Base-by-base conservation (phyloP, 108 stramenopile species). In the Bacterosira constricta region DNA sequence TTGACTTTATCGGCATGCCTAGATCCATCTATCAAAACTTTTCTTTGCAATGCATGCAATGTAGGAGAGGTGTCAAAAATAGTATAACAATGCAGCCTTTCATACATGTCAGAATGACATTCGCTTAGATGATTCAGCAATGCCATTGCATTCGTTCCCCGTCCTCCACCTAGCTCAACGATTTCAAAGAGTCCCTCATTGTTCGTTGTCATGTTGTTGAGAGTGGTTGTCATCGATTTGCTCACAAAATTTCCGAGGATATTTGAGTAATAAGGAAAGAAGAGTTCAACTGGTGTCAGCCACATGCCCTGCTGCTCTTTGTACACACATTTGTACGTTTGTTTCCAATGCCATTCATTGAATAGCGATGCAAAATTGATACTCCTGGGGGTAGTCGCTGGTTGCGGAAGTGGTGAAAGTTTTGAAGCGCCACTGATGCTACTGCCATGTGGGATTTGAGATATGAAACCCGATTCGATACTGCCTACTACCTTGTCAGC, bases 231-330 rank as follows among this genome's bases (percentile, higher is more conserved):
- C 50, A 82, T 53, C 36, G 83, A 59, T 42, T 57, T n/a, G 1
- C 53, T 58, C 8, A 89, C 77, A 59, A 90, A 94, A 63, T 94
- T 87, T 10, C 84, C 90, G 38, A 94, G 23, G 25, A 83, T 58
- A 31, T 85, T 81, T 0, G 90, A 91, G 75, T 88, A 94, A 54
- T 84, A 68, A 6, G 93, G 93, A 30, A 62, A 58, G 51, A 94
- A 91, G 20, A 94, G 63, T 54, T 94, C 93, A 32, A 90, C 89
- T 3, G 93, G 90, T 20, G 93, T 94, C 51, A 94, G 79, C 93
- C 93, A 94, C 75, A 89, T 89, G 45, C 93, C 93, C 37, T 86
- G 51, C 42, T 88, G 85, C 35, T 86, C 73, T 6, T 81, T 66
- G 61, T 91, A 94, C 37, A 88, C 20, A 20, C 59, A 60, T 39